Base-by-base conservation (phyloP, 2,329 filamentous ascomycete genomes). In the Camptophora hylomeconis region DNA sequence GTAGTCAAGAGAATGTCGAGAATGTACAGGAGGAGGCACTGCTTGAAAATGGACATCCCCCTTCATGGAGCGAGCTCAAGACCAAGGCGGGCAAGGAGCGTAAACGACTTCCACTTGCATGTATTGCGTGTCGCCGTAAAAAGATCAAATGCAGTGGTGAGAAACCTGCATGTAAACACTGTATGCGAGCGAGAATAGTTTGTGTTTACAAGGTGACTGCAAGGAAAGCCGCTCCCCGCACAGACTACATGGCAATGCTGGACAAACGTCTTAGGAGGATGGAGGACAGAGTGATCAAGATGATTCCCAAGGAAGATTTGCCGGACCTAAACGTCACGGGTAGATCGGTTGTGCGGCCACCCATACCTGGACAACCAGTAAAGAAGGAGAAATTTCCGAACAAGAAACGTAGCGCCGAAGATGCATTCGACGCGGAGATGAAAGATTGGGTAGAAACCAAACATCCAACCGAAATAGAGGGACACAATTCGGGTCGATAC, bases 231-330 rank as follows among this genome's bases (percentile, higher is more conserved):
- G 84, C 86, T 3, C 89, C 89, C 3, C 70, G 89, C 29, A 95
- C 89, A 11, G 89, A 95, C 55, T 95, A 95, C 55, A 95, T 95
- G 89, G 84, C 86, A 22, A 95, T 95, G 84, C 61, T 95, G 45
- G 89, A 95, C 57, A 94, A 93, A 57, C 72, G 89, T 30, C 56
- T 95, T 42, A 94, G 92, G 61, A 69, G 87, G 33, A 95, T 95
- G 89, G 89, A 98, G 55, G 87, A 95, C 47, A 77, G 87, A 32
- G 89, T 95, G 38, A 92, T 95, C 58, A 93, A 93, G 53, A 78
- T 87, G 34, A 79, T 95, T 16, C 87, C 89, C 0, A 92, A 87
- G 49, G 71, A 82, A 22, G 84, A 92, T 39, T 69, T 81, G 38
- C 75, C 79, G 22, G 62, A 72, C 15, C 65, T 77, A 34, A 61